Conservation (phyloP, 805 yeast genomes). For the Ogataea ganodermae region DNA sequence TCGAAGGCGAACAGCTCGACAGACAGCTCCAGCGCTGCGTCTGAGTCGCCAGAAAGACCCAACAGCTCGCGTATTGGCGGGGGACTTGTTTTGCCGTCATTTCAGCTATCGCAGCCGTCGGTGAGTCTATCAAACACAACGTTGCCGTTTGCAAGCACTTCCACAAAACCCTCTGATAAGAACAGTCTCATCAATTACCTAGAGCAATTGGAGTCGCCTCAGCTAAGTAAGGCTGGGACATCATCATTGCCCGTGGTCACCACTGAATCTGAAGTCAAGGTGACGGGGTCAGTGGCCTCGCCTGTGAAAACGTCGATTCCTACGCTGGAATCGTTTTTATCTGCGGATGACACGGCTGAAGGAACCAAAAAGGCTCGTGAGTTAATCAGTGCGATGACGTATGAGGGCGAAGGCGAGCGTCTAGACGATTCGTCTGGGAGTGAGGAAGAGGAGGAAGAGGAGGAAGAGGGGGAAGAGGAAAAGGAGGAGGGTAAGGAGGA, state of each 20-base stretch:
- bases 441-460: constrained; percentile 10
- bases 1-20: constrained; percentile 1
- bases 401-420: constrained; percentile 24
- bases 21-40: neutral
- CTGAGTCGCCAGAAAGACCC: constrained; percentile 7
- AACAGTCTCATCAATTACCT: constrained; percentile 20
- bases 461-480: neutral
- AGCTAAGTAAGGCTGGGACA: neutral
- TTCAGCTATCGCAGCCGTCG: constrained; percentile 26
- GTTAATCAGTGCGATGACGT: constrained; percentile 26
- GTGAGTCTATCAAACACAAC: constrained; percentile 23
- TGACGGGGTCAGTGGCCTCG: neutral
- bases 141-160: constrained; percentile 15
- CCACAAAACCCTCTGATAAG: constrained; percentile 10
- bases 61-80: constrained; percentile 14
- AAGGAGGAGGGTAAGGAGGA: neutral
- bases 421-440: constrained; percentile 22
- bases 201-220: constrained; percentile 22
- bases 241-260: neutral
- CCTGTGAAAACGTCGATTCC: constrained; percentile 11
- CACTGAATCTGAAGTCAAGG: neutral
- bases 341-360: constrained; percentile 3
- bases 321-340: constrained; percentile 18
- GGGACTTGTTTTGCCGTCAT: constrained; percentile 25
- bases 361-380: constrained; percentile 6